phyloP scores from a whole-genome alignment of 257 asterid genomes.

The Fraxinus quadrangulata region DNA sequence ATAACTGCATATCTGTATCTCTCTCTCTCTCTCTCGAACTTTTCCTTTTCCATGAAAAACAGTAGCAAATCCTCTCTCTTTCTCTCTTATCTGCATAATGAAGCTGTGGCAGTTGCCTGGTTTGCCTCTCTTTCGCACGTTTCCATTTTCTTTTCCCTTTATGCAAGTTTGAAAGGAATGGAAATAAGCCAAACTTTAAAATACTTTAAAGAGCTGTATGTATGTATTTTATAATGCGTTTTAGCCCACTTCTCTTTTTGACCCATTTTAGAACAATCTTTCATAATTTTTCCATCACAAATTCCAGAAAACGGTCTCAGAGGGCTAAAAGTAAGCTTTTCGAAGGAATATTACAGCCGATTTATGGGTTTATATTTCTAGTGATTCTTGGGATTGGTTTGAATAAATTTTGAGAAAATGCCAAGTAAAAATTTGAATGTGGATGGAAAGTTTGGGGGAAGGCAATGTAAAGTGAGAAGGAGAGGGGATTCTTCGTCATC shows the following conservation, averaged over 20 bases:
- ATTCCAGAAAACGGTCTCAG: slow-evolving; percentile 10
- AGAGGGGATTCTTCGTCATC: slow-evolving; percentile 77
- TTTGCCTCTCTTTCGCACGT: slow-evolving; percentile 42
- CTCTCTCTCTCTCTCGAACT: slow-evolving; percentile 32
- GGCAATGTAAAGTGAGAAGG: slow-evolving; percentile 77
- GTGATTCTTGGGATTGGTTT: slow-evolving; percentile 40
- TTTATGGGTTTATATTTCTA: slow-evolving; percentile 40
- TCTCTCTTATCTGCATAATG: slow-evolving; percentile 19
- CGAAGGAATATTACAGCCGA: not conserved
- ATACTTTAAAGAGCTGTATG: slow-evolving; percentile 26
- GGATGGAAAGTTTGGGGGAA: slow-evolving; percentile 58
- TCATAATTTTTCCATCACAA: slow-evolving; percentile 26
- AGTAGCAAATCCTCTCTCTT: slow-evolving; percentile 30
- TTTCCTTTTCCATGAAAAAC: slow-evolving; percentile 59
- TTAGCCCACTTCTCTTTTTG: slow-evolving; percentile 34
- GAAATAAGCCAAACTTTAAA: slow-evolving; percentile 50
- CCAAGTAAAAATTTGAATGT: slow-evolving; percentile 59
- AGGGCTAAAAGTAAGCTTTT: slow-evolving; percentile 26
- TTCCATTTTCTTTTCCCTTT: slow-evolving; percentile 60
- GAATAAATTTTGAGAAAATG: slow-evolving; percentile 37
- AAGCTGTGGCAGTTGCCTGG: slow-evolving; percentile 42
- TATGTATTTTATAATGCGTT: slow-evolving; percentile 37
- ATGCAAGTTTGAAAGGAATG: slow-evolving; percentile 48
- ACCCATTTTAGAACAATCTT: slow-evolving; percentile 31
- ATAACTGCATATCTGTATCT: slow-evolving; percentile 26